Evolutionary conservation across 345 rosid genomes (phyloP), one percentile per base, ranked within the genome.

Genomic region (Brassica juncea): DNA sequence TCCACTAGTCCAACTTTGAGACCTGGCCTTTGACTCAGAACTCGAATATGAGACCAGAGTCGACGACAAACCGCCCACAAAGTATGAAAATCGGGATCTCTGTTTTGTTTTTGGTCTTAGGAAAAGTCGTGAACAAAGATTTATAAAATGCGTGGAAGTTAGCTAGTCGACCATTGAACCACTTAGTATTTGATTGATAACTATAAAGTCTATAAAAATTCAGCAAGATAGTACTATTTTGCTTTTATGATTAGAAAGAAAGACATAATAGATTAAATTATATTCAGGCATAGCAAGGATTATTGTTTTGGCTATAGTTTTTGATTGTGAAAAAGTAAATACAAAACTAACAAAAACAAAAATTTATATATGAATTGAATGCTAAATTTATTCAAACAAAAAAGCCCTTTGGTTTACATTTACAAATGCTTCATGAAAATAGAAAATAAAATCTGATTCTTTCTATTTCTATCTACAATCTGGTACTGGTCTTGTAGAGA

Each of bases 11-110:
- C 64, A 67, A 67, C 52, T 73, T 68, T 44, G 70, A 68, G 78
- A 68, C 64, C n/a, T 79, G n/a, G 25, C 44, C 64, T 73, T 68
- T 79, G 82, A 74, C 74, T 73, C 0, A n/a, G 12, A 65, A 67
- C 34, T 42, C 66, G 61, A 42, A 14, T 23, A 23, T 37, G 32
- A 59, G 77, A 66, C 44, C 59, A 72, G 30, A 58, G 61, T 58
- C 57, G 60, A 15, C 55, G 78, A 73, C 66, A 79, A 32, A 68
- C 28, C 55, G 82, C 82, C 78, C 59, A 68, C 82, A 60, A 79
- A 59, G 11, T 79, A 68, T 79, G 82, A 73, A 73, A 73, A 42
- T 27, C 3, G 16, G 65, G 69, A 57, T 73, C n/a, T 68, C 44
- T 73, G 70, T 60, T 73, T 68, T 68, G 72, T 73, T 57, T 78